Percentiles rank a stretch among this genome's conserved stretches.
phyloP scores from a whole-genome alignment of 768 basidiomycete genomes.

The Boletus pseudopeckii region DNA sequence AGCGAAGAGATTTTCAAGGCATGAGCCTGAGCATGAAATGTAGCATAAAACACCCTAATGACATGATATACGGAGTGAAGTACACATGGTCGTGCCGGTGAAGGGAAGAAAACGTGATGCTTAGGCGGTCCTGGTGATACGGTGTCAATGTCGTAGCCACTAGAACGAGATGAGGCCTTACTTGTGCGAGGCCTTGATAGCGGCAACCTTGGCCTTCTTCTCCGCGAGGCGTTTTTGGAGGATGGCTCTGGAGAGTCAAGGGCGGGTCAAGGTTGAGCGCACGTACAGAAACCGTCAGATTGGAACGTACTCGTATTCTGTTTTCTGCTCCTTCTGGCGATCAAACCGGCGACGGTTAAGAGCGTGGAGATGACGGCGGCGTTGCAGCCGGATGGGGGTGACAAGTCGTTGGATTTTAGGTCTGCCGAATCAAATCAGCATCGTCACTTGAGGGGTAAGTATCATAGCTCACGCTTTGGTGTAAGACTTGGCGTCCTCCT shows the following conservation, averaged over 20 bases:
- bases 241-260: slow-evolving; percentile 45
- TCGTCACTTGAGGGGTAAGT: not conserved
- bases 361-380: slow-evolving; percentile 87
- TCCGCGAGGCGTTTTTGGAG: slow-evolving; percentile 88
- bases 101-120: not conserved
- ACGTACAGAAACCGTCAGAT: not conserved
- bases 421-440: slow-evolving; percentile 37
- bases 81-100: slow-evolving; percentile 16
- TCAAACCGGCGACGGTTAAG: slow-evolving; percentile 87
- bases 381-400: slow-evolving; percentile 92
- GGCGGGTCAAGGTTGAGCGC: not conserved
- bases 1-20: not conserved
- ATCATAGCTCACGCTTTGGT: slow-evolving; percentile 81
- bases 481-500: slow-evolving; percentile 87
- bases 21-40: slow-evolving; percentile 12
- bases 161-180: slow-evolving; percentile 23
- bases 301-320: slow-evolving; percentile 78
- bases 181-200: slow-evolving; percentile 83
- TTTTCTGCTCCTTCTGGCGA: slow-evolving; percentile 91
- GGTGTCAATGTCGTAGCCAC: not conserved
- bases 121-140: slow-evolving; percentile 20
- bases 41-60: slow-evolving; percentile 22
- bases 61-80: slow-evolving; percentile 20
- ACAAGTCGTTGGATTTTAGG: slow-evolving; percentile 98
- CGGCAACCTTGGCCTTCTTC: slow-evolving; percentile 89